These are phyloP conservation scores for Mycena filopes DNA, from an alignment of 768 basidiomycete genomes.

Conservation along the genomic window DNA sequence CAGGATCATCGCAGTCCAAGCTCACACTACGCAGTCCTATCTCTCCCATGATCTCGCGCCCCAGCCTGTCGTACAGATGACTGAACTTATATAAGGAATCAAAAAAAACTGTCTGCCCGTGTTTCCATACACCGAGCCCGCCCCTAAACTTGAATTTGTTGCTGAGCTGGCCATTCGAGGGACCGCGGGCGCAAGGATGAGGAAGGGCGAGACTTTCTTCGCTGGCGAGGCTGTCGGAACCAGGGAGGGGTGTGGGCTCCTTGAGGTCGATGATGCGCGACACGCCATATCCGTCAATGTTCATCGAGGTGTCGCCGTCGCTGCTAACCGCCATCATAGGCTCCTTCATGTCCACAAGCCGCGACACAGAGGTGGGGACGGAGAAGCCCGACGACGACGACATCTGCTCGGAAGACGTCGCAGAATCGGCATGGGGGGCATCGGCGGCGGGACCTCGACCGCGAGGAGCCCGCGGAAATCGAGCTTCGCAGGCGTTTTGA, in stretches of 20 bases:
- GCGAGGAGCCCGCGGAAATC: conserved; percentile 56
- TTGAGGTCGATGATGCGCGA: conserved; percentile 48
- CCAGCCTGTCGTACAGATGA: too few species aligned
- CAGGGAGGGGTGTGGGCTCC: conserved; percentile 52
- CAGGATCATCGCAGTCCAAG: too few species aligned
- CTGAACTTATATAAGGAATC: too few species aligned
- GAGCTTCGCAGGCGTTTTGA: conserved; percentile 78
- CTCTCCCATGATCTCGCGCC: too few species aligned
- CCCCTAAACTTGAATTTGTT: conserved; percentile 83
- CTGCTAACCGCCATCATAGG: conserved; percentile 39
- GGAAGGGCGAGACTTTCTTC: conserved; percentile 42
- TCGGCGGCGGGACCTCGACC: conserved; percentile 55
- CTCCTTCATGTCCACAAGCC: conserved; percentile 44
- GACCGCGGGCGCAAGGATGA: conserved; percentile 49
- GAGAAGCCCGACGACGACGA: conserved; percentile 28
- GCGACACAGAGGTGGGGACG: conserved; percentile 28
- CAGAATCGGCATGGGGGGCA: conserved; percentile 59
- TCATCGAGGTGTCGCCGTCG: conserved; percentile 26
- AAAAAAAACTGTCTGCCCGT: too few species aligned
- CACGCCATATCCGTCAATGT: conserved; percentile 39
- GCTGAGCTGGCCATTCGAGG: conserved; percentile 76
- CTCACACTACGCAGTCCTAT: too few species aligned
- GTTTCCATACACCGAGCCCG: too few species aligned
- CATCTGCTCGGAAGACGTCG: conserved; percentile 28
- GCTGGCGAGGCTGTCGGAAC: conserved; percentile 50